phyloP scores from a whole-genome alignment of 2,329 filamentous ascomycete species.

The Clonostachys byssicola region DNA sequence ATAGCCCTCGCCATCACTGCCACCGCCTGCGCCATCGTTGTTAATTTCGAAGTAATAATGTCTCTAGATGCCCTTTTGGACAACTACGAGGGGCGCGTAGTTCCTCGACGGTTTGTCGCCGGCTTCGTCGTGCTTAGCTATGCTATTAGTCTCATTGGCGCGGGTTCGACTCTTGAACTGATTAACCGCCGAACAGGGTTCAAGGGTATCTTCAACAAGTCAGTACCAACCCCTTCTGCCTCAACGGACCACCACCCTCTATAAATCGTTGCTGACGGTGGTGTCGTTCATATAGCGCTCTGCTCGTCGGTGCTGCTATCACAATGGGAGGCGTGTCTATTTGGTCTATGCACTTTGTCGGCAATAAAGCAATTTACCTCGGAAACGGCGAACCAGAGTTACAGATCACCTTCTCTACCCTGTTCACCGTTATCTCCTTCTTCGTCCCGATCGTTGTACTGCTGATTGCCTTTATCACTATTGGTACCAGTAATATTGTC shows the following conservation, averaged over 20 bases:
- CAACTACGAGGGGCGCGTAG: slow-evolving; percentile 36
- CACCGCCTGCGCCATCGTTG: no score
- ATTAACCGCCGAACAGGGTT: slow-evolving; percentile 71
- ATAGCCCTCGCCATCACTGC: no score
- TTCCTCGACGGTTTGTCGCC: slow-evolving; percentile 45
- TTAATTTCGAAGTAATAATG: background rate
- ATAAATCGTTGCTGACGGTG: background rate
- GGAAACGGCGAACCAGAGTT: slow-evolving; percentile 55
- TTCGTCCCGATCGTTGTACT: slow-evolving; percentile 76
- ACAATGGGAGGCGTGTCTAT: slow-evolving; percentile 72
- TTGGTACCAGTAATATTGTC: slow-evolving; percentile 55
- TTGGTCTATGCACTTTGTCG: slow-evolving; percentile 80
- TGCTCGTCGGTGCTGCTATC: slow-evolving; percentile 60
- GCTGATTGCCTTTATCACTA: slow-evolving; percentile 65
- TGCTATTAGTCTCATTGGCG: slow-evolving; percentile 72
- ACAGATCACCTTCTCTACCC: slow-evolving; percentile 70
- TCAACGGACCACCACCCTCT: background rate
- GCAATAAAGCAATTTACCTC: slow-evolving; percentile 74
- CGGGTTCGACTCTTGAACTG: slow-evolving; percentile 75
- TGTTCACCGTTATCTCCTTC: slow-evolving; percentile 73
- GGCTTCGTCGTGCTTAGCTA: slow-evolving; percentile 71
- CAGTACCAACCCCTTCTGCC: slow-evolving; percentile 15
- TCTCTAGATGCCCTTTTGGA: slow-evolving; percentile 20
- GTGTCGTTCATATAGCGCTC: slow-evolving; percentile 36
- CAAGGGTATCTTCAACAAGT: slow-evolving; percentile 68